Base-by-base conservation (phyloP, 2,329 filamentous ascomycete genomes). In the Botryotinia globosa region DNA sequence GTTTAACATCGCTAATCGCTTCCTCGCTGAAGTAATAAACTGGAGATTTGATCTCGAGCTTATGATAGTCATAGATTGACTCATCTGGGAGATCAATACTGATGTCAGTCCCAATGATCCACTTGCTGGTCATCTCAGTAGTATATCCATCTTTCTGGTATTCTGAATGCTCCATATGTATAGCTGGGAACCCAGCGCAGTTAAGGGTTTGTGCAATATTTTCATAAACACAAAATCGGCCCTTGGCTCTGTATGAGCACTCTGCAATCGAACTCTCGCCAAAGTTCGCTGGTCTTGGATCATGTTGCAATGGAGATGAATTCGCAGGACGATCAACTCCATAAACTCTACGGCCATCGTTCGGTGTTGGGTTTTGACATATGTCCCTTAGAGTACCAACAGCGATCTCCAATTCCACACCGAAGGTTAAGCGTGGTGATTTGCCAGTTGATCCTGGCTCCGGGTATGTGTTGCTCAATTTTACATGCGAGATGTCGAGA, bases 351-450 rank as follows among this genome's bases (percentile, higher is more conserved):
- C 71, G 29, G 16, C 8, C 6, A 54, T 73, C 66, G 4, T 56
- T 3, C 1, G 71, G 71, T 37, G 51, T n/a, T n/a, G 64, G 65
- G 5, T 64, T 69, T 32, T 32, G 14, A 34, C 64, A 61, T 16
- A 29, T 29, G 29, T 72, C 54, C 16, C 56, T 34, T 32, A 73
- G 3, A 62, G 64, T 73, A n/a, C 45, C 34, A 32, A 73, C 18
- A 16, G 45, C 71, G 7, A 73, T 69, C 42, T 73, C 66, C 1
- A 70, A 45, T 37, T 73, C 71, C 20, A 73, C 71, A 10, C 71
- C 66, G 18, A 73, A 73, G 4, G 65, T 73, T 32, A 73, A 39
- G 10, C 71, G 71, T 51, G 64, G 71, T 7, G 22, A 58, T 29
- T 58, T 58, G 9, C 69, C 61, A 8, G 69, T 71, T 12, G 69